These are phyloP conservation scores for Crithidia mellificae DNA, from an alignment of 208 protist genomes.

Conservation along the genomic window DNA sequence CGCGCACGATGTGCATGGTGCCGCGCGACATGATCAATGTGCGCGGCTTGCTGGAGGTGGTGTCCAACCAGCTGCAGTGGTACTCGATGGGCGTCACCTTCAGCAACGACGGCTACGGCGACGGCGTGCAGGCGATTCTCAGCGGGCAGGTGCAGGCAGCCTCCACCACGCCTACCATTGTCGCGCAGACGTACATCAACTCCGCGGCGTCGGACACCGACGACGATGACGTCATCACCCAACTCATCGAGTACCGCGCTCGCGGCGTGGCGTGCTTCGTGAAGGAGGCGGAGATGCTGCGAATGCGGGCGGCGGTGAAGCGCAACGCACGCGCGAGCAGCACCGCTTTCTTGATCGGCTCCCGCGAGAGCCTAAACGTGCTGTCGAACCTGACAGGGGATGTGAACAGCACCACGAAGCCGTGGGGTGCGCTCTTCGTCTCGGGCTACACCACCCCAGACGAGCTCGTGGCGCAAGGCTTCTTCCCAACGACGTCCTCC, in stretches of 20 bases:
- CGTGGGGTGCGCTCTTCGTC: conserved; percentile 76
- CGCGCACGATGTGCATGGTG: conserved; percentile 74
- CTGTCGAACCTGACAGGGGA: conserved; percentile 41
- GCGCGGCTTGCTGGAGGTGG: conserved; percentile 65
- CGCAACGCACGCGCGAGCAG: conserved; percentile 35
- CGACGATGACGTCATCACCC: conserved; percentile 59
- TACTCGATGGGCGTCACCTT: conserved; percentile 69
- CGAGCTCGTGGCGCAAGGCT: conserved; percentile 44
- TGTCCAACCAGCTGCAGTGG: conserved; percentile 67
- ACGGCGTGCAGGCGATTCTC: conserved; percentile 48
- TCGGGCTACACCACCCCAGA: conserved; percentile 53
- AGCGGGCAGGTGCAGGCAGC: conserved; percentile 47
- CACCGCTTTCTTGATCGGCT: conserved; percentile 68
- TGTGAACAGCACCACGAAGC: conserved; percentile 23
- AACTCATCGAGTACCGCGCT: conserved; percentile 47
- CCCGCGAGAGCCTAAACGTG: conserved; percentile 64
- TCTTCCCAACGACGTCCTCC: conserved; percentile 30
- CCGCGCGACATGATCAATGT: conserved; percentile 74
- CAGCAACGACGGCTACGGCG: conserved; percentile 67
- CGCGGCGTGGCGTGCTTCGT: conserved; percentile 71
- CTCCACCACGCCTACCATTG: conserved; percentile 59
- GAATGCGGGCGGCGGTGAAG: conserved; percentile 46
- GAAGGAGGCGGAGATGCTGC: conserved; percentile 49
- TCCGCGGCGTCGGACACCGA: conserved; percentile 37
- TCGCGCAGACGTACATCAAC: conserved; percentile 68